Evolutionary conservation across 225 moss, liverwort and hornwort species (phyloP), one percentile per base, ranked within the genome.

Genomic region (Asterella californica): DNA sequence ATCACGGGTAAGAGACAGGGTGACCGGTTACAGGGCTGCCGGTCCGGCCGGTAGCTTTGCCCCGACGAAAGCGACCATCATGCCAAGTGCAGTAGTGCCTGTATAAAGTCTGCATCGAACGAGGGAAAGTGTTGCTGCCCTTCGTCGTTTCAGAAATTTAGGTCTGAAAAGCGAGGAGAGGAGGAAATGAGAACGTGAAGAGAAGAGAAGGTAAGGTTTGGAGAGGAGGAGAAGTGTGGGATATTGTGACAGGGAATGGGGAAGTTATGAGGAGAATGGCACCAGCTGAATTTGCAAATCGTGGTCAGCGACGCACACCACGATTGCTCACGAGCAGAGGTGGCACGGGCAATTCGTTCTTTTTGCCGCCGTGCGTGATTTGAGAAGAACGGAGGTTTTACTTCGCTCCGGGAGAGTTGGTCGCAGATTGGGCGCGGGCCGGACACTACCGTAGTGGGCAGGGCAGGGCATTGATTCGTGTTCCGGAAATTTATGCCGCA

Each of bases 101-200:
- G 50, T 53, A 74, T 74, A 74, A 74, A 74, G 52, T 14, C 50
- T 74, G 50, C 29, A 53, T 50, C 50, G 52, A 36, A 52, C 74
- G 74, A 50, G 74, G 50, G 74, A 74, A 29, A 8, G 27, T 49
- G 74, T 50, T 74, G 74, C 74, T 74, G 74, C 50, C 74, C 50
- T 33, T 53, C 67, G 74, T 70, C 70, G 15, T 37, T 53, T 17
- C 53, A 32, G 25, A 53, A 27, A 30, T 50, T 74, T 74, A 74
- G 74, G 74, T 74, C 74, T 74, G 74, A 74, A 74, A 17, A 74
- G 18, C 50, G 17, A 72, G 27, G 46, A 72, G 71, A 46, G 45
- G 24, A 45, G 36, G 27, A 72, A 24, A 36, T 32, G 68, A 33
- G 30, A 17, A 60, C 59, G 11, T 29, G 49, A 73, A 30, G 53